phyloP scores from a whole-genome alignment of 306 rosid species.

The Citrullus mucosospermus region DNA sequence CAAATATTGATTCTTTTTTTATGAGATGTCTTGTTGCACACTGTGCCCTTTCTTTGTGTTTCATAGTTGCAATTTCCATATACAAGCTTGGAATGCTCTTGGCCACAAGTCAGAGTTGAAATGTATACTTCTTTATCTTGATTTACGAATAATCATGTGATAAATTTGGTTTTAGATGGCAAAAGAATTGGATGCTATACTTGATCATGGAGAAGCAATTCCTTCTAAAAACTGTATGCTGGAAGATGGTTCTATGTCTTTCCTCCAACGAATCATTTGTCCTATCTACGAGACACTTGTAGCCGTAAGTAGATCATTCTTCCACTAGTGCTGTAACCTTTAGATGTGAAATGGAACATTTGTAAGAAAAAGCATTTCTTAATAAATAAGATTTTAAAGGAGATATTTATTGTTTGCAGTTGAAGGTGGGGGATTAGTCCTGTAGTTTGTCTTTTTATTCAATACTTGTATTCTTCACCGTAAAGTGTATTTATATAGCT shows the following conservation, averaged over 20 bases:
- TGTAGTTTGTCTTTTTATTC: neutral
- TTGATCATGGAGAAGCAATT: slow-evolving; percentile 77
- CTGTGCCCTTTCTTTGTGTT: neutral
- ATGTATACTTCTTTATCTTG: neutral
- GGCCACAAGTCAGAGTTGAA: neutral
- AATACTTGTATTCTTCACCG: neutral
- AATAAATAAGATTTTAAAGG: neutral
- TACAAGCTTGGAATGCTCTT: neutral
- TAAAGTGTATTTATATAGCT: neutral
- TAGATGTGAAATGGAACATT: neutral
- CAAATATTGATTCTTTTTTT: neutral
- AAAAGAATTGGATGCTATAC: slow-evolving; percentile 70
- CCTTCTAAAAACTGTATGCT: slow-evolving; percentile 38
- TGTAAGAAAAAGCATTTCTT: neutral
- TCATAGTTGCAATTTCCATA: neutral
- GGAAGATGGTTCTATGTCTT: slow-evolving; percentile 47
- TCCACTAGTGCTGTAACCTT: neutral
- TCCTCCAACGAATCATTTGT: slow-evolving; percentile 48
- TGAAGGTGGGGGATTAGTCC: neutral
- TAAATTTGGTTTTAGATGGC: slow-evolving; percentile 64
- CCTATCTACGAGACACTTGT: slow-evolving; percentile 48
- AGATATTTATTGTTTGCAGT: neutral
- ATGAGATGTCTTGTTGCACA: neutral
- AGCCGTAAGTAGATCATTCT: slow-evolving; percentile 36
- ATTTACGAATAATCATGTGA: neutral